Conservation (phyloP, 768 basidiomycete species). For the Daedaleopsis sinensis region DNA sequence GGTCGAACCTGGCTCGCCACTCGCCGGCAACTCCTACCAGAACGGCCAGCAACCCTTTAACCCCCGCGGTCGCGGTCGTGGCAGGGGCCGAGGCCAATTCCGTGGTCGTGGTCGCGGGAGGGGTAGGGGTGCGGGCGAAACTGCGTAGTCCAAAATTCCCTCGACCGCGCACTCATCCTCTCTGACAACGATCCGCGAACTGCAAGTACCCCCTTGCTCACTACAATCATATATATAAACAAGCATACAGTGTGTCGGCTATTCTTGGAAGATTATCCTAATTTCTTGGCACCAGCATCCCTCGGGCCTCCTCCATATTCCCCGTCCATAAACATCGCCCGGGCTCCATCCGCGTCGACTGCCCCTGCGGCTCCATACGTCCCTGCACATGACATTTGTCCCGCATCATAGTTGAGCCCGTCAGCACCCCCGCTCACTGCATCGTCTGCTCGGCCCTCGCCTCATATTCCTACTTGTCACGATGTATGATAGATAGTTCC, state of each 20-base stretch:
- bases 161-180: background rate
- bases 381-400: background rate
- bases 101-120: conserved; percentile 36
- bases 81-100: conserved; percentile 43
- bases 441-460: background rate
- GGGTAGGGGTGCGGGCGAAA: conserved; percentile 26
- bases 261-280: background rate
- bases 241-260: background rate
- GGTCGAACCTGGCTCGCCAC: conserved; percentile 1
- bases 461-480: background rate
- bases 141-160: background rate
- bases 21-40: conserved; percentile 5
- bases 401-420: too few relatives aligned
- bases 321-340: too few relatives aligned
- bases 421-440: background rate
- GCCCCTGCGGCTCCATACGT: too few relatives aligned
- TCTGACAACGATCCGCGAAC: background rate
- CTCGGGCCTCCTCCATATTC: too few relatives aligned
- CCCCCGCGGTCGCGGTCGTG: conserved; percentile 36
- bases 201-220: too few relatives aligned
- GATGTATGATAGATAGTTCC: background rate
- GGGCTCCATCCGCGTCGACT: too few relatives aligned
- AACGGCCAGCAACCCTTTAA: conserved; percentile 21
- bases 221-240: too few relatives aligned
- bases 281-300: background rate